A percentile compares a stretch with the other conserved stretches of the same genome.
These are phyloP conservation scores for Sphenostylis stenocarpa DNA, from an alignment of 306 rosid species.

Conservation along the genomic window DNA sequence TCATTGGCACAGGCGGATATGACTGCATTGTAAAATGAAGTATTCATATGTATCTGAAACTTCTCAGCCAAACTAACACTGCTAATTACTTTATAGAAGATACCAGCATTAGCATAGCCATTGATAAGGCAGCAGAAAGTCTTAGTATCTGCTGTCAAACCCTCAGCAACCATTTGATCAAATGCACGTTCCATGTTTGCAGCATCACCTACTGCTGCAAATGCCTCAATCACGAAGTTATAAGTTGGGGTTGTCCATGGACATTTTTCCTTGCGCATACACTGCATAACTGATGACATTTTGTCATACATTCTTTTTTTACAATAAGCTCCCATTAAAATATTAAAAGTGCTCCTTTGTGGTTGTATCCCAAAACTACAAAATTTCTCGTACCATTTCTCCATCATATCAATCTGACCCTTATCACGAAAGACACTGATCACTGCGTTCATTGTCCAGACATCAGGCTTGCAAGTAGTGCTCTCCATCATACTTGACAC, in stretches of 20 bases:
- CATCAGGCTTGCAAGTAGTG: conserved; percentile 68
- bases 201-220: conserved; percentile 73
- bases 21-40: conserved; percentile 65
- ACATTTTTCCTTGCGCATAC: conserved; percentile 74
- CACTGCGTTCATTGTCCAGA: conserved; percentile 78
- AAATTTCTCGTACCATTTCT: conserved; percentile 79
- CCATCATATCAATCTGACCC: conserved; percentile 76
- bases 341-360: conserved; percentile 71
- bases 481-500: conserved; percentile 77
- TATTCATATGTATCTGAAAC: conserved; percentile 67
- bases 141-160: conserved; percentile 75
- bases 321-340: conserved; percentile 77
- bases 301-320: conserved; percentile 74
- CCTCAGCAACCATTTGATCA: conserved; percentile 81
- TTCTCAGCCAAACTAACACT: conserved; percentile 66
- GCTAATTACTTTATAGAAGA: conserved; percentile 75
- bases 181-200: conserved; percentile 72
- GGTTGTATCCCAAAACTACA: conserved; percentile 71
- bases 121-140: conserved; percentile 81
- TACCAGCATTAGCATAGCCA: conserved; percentile 86
- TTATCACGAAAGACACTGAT: conserved; percentile 65
- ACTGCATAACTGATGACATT: conserved; percentile 88
- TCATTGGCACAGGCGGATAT: conserved; percentile 83
- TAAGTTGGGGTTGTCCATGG: conserved; percentile 88
- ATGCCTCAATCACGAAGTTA: conserved; percentile 82